Percentiles rank a stretch among this genome's conserved stretches.
Conservation (phyloP, 108 stramenopile genomes). For the Skeletonema marinoi region DNA sequence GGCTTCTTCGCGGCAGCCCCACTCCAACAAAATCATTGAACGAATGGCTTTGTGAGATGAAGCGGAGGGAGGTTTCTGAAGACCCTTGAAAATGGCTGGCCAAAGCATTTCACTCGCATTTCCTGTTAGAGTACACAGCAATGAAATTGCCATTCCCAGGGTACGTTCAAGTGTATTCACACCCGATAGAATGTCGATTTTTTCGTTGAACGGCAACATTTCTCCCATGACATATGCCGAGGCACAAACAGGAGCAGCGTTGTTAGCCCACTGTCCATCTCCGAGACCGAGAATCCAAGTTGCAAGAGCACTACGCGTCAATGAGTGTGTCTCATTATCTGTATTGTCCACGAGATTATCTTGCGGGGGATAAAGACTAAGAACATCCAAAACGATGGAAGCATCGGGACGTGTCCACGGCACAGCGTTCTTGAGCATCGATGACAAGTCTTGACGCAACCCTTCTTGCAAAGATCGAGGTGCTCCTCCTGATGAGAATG, state of each 20-base stretch:
- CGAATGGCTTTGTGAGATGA: conserved; percentile 32
- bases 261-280: conserved; percentile 40
- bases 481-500: conserved; percentile 48
- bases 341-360: conserved; percentile 19
- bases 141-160: conserved; percentile 35
- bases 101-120: conserved; percentile 64
- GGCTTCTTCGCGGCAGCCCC: conserved; percentile 64
- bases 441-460: conserved; percentile 27
- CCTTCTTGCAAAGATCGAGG: conserved; percentile 44
- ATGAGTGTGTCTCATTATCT: conserved; percentile 7
- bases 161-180: conserved; percentile 32
- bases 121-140: conserved; percentile 20
- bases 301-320: conserved; percentile 30
- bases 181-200: conserved; percentile 49
- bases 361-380: conserved; percentile 51
- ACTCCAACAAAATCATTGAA: conserved; percentile 69
- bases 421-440: conserved; percentile 24
- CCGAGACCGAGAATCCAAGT: conserved; percentile 43
- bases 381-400: conserved; percentile 38
- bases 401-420: conserved; percentile 44
- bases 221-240: conserved; percentile 53
- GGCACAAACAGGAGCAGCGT: conserved; percentile 43
- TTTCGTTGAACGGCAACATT: conserved; percentile 50
- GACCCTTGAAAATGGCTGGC: conserved; percentile 83
- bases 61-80: conserved; percentile 41